Base-by-base conservation (phyloP, 2,329 filamentous ascomycete species). In the Calonectria montana region DNA sequence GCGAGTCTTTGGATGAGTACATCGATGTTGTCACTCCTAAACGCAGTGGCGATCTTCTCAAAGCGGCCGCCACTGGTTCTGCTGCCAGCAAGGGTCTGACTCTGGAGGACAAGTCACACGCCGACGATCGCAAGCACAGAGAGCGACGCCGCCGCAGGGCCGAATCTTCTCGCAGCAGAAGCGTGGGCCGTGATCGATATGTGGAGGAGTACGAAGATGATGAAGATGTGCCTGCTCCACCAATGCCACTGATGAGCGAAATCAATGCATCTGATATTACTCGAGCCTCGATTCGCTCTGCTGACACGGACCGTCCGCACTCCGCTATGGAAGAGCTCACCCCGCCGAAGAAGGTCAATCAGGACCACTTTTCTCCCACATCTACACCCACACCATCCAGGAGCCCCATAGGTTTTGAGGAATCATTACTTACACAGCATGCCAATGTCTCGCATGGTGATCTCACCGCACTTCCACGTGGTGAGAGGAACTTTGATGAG, bases 231-330 rank as follows among this genome's bases (percentile, higher is more conserved):
- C 87, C 87, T 12, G 82, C 84, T 6, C 93, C 95, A 8, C 94
- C 94, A 7, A 95, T 98, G 93, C 96, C 96, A 3, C 88, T 98
- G 73, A 93, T 94, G 83, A 98, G 96, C 83, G 94, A 95, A 68
- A 90, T 97, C 69, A 93, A 94, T 75, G 91, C 94, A 48, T 97
- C 96, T 0, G 96, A 98, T 64, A 84, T 98, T 67, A 98, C 96
- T 0, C 90, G 96, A 77, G 93, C 93, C 18, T 98, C 96, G 0
- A 94, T 98, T 66, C 84, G 97, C 21, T 97, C 96, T 6, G 94
- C 94, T 35, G 92, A 94, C 31, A 94, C 94, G 0, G 94, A 94
- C 74, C 87, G 91, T 64, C 93, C 94, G 18, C 88, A 89, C 57
- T 94, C 93, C 21, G 91, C 92, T 25, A 92, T 88, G 78, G 91